These are phyloP conservation scores for Teunomyces cretensis DNA, from an alignment of 805 yeast genomes.

Conservation along the genomic window DNA sequence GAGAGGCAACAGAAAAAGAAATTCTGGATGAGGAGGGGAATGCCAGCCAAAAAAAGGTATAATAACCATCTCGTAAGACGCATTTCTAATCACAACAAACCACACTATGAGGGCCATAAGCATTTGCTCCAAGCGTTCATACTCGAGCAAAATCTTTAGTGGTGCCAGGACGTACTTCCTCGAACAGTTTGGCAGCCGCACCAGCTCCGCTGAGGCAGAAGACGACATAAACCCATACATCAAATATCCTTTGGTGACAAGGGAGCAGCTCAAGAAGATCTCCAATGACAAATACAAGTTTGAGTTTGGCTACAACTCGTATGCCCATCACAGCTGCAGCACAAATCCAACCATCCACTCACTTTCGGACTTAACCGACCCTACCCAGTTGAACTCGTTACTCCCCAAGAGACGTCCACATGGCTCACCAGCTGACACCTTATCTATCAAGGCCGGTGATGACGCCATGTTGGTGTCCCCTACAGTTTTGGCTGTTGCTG, in stretches of 20 bases:
- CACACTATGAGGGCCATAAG: not conserved
- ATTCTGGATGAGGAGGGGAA: slow-evolving; percentile 2
- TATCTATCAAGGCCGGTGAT: slow-evolving; percentile 54
- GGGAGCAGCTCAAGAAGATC: slow-evolving; percentile 36
- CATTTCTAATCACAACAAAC: not conserved
- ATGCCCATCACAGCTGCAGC: slow-evolving; percentile 46
- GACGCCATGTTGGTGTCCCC: slow-evolving; percentile 59
- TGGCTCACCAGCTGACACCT: slow-evolving; percentile 53
- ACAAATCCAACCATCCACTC: slow-evolving; percentile 45
- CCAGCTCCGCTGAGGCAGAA: slow-evolving; percentile 10
- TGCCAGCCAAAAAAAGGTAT: not conserved
- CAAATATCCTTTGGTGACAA: slow-evolving; percentile 40
- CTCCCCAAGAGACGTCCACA: slow-evolving; percentile 51
- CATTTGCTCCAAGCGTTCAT: not conserved
- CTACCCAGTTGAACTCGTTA: slow-evolving; percentile 43
- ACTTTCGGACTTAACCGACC: slow-evolving; percentile 50
- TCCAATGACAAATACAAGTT: slow-evolving; percentile 43
- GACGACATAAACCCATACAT: slow-evolving; percentile 39
- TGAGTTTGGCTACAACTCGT: slow-evolving; percentile 45
- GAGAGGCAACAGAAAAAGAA: not conserved
- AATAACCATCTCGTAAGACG: slow-evolving; percentile 1
- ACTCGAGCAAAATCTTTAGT: slow-evolving; percentile 13
- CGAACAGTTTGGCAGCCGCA: slow-evolving; percentile 12
- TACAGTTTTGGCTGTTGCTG: slow-evolving; percentile 52
- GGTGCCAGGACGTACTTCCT: slow-evolving; percentile 24